Evolutionary conservation across 2,329 filamentous ascomycete species (phyloP).

Genomic region (Colletotrichum falcatum): DNA sequence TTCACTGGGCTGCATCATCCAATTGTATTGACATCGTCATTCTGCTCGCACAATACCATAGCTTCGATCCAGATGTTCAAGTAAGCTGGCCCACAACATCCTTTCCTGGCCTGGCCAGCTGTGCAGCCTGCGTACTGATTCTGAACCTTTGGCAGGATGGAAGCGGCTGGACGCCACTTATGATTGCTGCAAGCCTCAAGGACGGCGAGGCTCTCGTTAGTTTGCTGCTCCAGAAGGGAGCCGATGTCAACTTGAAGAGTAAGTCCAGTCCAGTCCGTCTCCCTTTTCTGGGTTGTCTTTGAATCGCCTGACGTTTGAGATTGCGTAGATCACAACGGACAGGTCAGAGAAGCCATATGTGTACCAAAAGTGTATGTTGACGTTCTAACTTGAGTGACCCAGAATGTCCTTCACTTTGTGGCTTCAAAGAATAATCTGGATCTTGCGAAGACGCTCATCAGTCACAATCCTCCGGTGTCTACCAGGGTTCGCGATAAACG

Average conservation of each 20-base stretch:
- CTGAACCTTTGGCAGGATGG: conserved; percentile 68
- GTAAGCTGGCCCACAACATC: conserved; percentile 55
- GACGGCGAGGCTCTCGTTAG: conserved; percentile 77
- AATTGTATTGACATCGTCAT: conserved; percentile 82
- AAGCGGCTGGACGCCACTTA: conserved; percentile 84
- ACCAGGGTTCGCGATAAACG: conserved; percentile 85
- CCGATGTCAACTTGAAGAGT: conserved; percentile 82
- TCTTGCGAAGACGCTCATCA: conserved; percentile 80
- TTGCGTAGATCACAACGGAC: conserved; percentile 70
- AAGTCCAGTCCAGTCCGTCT: conserved; percentile 41
- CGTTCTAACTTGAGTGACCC: conserved; percentile 2
- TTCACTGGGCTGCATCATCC: conserved; percentile 94
- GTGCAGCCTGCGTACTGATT: background rate
- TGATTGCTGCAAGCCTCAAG: conserved; percentile 83
- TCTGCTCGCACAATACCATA: conserved; percentile 75
- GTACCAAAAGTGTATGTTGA: background rate
- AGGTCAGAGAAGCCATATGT: conserved; percentile 56
- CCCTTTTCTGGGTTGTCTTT: background rate
- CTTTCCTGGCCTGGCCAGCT: background rate
- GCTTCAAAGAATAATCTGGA: conserved; percentile 91
- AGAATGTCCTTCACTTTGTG: conserved; percentile 92
- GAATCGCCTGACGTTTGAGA: background rate
- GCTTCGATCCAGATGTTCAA: conserved; percentile 87
- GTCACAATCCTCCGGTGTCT: conserved; percentile 76
- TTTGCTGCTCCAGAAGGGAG: conserved; percentile 75